These are phyloP conservation scores for Rhododendron ferrugineum DNA, from an alignment of 148 eudicot species.

Conservation along the genomic window DNA sequence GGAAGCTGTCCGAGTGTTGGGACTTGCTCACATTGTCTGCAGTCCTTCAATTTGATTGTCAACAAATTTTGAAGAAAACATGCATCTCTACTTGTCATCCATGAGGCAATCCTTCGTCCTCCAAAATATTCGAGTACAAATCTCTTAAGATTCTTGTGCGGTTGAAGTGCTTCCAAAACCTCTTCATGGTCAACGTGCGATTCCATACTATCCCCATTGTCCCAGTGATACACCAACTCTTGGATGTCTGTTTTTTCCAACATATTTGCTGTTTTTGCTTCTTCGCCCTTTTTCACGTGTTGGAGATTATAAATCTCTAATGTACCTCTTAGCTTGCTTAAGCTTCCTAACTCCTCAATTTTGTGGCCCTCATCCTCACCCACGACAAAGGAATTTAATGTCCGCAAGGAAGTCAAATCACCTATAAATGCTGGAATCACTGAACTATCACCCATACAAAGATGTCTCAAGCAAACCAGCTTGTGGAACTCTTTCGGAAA, in stretches of 20 bases:
- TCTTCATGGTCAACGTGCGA: neutral
- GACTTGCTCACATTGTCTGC: neutral
- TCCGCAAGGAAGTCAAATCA: neutral
- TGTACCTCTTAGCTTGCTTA: neutral
- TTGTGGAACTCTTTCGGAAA: neutral
- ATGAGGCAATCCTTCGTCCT: neutral
- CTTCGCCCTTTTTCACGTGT: fast-evolving
- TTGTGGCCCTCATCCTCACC: neutral
- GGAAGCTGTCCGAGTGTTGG: neutral
- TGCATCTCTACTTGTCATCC: neutral
- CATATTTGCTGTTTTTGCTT: neutral
- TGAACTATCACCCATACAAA: neutral
- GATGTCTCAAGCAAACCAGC: neutral
- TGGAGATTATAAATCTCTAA: neutral
- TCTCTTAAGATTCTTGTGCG: neutral
- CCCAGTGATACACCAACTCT: neutral
- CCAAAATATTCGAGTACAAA: neutral
- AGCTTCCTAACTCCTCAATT: neutral
- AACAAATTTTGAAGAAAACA: neutral
- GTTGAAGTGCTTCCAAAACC: neutral
- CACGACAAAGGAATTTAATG: neutral
- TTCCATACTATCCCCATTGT: no score
- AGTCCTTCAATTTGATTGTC: neutral
- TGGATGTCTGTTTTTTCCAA: neutral
- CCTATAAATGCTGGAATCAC: neutral